A percentile compares a stretch with the other conserved stretches of the same genome.
Evolutionary conservation across 139 green algal species (phyloP).

Genomic region (Zygnema cylindricum): DNA sequence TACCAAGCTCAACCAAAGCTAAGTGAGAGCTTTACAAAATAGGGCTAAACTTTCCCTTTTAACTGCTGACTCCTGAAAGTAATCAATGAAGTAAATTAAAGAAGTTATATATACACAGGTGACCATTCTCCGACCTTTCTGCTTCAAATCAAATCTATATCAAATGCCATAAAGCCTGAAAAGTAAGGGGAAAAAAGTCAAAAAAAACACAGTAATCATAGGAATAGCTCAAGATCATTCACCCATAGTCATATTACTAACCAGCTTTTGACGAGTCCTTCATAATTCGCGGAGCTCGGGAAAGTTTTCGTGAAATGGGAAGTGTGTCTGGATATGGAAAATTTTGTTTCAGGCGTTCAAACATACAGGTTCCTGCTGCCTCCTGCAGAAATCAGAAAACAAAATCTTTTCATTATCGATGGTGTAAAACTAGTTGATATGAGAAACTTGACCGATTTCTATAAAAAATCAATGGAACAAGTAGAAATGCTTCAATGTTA

Average conservation of each 20-base stretch:
- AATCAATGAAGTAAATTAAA: too few species aligned
- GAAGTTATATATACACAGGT: too few species aligned
- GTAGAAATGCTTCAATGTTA: too few species aligned
- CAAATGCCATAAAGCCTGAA: neutral
- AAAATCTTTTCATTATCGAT: neutral
- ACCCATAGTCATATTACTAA: neutral
- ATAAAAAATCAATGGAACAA: too few species aligned
- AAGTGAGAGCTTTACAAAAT: too few species aligned
- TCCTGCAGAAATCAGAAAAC: conserved; percentile 13
- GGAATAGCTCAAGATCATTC: neutral
- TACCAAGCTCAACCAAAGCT: too few species aligned
- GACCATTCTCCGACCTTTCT: too few species aligned
- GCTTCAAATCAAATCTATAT: too few species aligned
- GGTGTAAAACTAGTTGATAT: neutral
- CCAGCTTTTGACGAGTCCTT: neutral
- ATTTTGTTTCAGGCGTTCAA: neutral
- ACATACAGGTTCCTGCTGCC: conserved; percentile 10
- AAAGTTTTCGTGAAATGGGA: neutral
- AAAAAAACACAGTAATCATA: neutral
- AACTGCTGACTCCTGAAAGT: too few species aligned
- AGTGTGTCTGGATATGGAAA: neutral
- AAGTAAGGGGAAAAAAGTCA: too few species aligned
- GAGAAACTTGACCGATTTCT: neutral
- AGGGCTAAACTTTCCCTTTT: too few species aligned
- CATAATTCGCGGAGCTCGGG: neutral